phyloP scores from a whole-genome alignment of 495 filamentous ascomycete genomes.

The Hypoxylon lienhwacheense region DNA sequence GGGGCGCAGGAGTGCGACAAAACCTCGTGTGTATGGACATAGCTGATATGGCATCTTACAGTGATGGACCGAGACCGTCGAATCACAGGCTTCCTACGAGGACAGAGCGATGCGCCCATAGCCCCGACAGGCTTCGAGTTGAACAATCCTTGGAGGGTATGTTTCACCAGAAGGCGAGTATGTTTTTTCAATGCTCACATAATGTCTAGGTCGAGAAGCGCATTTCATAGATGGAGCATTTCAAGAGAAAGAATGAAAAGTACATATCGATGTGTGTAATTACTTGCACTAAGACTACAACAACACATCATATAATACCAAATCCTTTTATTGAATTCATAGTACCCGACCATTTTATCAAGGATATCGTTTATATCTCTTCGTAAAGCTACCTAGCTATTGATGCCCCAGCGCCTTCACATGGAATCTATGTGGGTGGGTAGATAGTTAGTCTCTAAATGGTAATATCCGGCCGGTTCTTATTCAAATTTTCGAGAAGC shows the following conservation, averaged over 20 bases:
- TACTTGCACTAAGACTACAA: slow-evolving; percentile 26
- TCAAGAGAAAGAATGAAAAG: neutral
- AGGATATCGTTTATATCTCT: slow-evolving; percentile 35
- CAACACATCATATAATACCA: slow-evolving; percentile 25
- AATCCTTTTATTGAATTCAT: slow-evolving; percentile 8
- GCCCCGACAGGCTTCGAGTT: slow-evolving; percentile 90
- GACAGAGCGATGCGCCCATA: slow-evolving; percentile 75
- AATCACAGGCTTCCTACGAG: slow-evolving; percentile 81
- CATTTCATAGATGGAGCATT: slow-evolving; percentile 41
- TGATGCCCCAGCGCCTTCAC: slow-evolving; percentile 16
- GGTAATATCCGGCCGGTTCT: slow-evolving; percentile 77
- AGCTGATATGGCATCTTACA: slow-evolving; percentile 48
- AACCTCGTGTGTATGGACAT: slow-evolving; percentile 3
- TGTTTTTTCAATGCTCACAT: slow-evolving; percentile 11
- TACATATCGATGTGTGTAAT: slow-evolving; percentile 3
- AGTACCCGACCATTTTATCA: slow-evolving; percentile 4
- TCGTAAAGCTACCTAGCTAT: slow-evolving; percentile 13
- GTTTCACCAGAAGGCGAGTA: slow-evolving; percentile 1
- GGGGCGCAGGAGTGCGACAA: neutral
- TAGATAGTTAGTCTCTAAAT: slow-evolving; percentile 49
- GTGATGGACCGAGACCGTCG: slow-evolving; percentile 97
- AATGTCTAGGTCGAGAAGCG: slow-evolving; percentile 54
- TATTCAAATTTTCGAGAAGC: slow-evolving; percentile 87
- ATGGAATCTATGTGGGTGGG: too few relatives aligned
- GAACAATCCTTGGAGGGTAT: slow-evolving; percentile 89